Base-by-base conservation (phyloP, 2,329 filamentous ascomycete species). In the Fusarium setosum region DNA sequence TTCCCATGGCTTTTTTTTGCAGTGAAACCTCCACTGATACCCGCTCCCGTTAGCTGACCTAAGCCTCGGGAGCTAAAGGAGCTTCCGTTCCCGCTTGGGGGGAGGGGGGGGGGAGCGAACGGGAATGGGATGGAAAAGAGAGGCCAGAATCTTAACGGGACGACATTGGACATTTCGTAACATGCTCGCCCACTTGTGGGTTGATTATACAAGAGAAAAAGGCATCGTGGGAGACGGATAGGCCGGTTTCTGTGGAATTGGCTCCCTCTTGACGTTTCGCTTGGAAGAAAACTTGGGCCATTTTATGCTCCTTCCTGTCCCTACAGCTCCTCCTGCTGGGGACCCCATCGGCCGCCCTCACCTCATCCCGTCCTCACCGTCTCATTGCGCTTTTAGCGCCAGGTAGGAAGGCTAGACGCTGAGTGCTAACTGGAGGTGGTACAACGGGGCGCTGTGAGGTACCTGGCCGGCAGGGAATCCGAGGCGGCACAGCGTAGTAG, bases 361-460 rank as follows among this genome's bases (percentile, higher is more conserved):
- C 38, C 57, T 66, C 63, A 52, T 56, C 23, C 11, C 26, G 11
- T 29, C 26, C 60, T 60, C 44, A 50, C 42, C 23, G 47, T 57
- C 55, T 57, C 55, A 51, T 49, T 67, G 62, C 40, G 49, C 38
- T 45, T 31, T 63, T 67, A 66, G 63, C 59, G 59, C 35, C 59
- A 53, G 41, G 29, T 53, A 9, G 31, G n/a, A n/a, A 23, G 18
- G 26, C 40, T 26, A 20, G 26, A 34, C 35, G 45, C 21, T 23
- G 26, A 11, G 26, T 29, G 26, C 45, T 24, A 18, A 24, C 49
- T 32, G 37, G 10, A 42, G 26, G 15, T 15, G 20, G n/a, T 26
- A 21, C 38, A 21, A 53, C 31, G 37, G 24, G 11, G 50, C 29
- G 10, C 18, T 45, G 32, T 21, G 47, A 18, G 53, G 37, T 63